Conservation (phyloP, 257 asterid genomes). For the Anisodus tanguticus region DNA sequence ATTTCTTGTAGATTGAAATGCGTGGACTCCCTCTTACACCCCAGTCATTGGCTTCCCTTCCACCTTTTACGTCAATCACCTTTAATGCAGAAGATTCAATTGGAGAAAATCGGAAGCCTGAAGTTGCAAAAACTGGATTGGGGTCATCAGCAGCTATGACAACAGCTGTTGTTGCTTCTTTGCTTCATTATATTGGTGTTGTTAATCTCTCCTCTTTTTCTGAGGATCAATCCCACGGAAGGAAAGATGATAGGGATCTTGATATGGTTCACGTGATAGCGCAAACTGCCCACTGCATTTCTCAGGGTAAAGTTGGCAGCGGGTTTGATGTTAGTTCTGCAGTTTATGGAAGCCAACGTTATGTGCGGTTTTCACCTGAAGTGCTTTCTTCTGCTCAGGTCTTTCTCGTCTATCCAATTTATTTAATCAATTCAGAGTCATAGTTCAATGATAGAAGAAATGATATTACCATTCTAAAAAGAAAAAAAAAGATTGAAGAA, state of each 20-base stretch:
- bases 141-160: constrained; percentile 99
- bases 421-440: not conserved
- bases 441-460: not conserved
- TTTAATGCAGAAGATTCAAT: constrained; percentile 74
- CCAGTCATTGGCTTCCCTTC: constrained; percentile 86
- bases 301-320: constrained; percentile 99
- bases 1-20: constrained; percentile 74
- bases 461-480: not conserved
- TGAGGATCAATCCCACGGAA: constrained; percentile 41
- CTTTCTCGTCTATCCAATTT: not conserved
- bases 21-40: constrained; percentile 85
- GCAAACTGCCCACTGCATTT: constrained; percentile 97
- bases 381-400: constrained; percentile 95
- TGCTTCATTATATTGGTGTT: constrained; percentile 86
- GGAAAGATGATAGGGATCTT: constrained; percentile 47
- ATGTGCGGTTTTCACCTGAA: constrained; percentile 90
- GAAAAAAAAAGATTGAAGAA: not conserved
- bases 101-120: constrained; percentile 78
- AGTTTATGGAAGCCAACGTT: constrained; percentile 95
- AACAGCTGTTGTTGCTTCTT: constrained; percentile 93
- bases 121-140: constrained; percentile 99
- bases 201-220: constrained; percentile 67
- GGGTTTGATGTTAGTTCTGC: constrained; percentile 99
- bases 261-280: constrained; percentile 87
- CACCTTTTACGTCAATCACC: constrained; percentile 87